Evolutionary conservation across 305 asterid genomes (phyloP).

Genomic region (Striga hermonthica): DNA sequence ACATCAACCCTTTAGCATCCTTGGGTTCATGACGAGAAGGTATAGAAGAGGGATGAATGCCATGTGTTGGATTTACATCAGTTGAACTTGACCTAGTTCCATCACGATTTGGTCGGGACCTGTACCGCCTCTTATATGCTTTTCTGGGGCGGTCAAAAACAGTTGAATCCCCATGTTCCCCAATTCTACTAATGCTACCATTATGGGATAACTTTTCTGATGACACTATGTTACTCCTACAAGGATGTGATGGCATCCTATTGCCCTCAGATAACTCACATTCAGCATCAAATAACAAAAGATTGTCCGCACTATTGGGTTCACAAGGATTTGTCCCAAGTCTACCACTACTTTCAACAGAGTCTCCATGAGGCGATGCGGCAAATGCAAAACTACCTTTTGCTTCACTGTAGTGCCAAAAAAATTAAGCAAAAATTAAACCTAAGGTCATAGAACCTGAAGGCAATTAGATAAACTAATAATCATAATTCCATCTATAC

Average conservation of each 20-base stretch:
- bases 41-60: slow-evolving; percentile 51
- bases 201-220: slow-evolving; percentile 47
- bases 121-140: slow-evolving; percentile 77
- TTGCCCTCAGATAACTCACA: slow-evolving; percentile 63
- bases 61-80: slow-evolving; percentile 52
- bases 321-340: slow-evolving; percentile 68
- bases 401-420: slow-evolving; percentile 62
- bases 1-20: slow-evolving; percentile 44
- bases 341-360: slow-evolving; percentile 93
- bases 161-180: slow-evolving; percentile 60
- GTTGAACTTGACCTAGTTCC: slow-evolving; percentile 59
- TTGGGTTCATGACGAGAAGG: slow-evolving; percentile 47
- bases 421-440: slow-evolving; percentile 30
- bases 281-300: slow-evolving; percentile 74
- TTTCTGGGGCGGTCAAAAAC: slow-evolving; percentile 66
- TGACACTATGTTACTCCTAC: slow-evolving; percentile 48
- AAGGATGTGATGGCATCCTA: slow-evolving; percentile 47
- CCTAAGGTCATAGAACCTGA: neutral
- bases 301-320: slow-evolving; percentile 82
- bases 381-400: slow-evolving; percentile 81
- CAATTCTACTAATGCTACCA: slow-evolving; percentile 49
- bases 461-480: slow-evolving; percentile 8
- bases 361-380: slow-evolving; percentile 93
- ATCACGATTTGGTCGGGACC: slow-evolving; percentile 78
- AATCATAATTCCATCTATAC: slow-evolving; percentile 19